A percentile compares a stretch with the other conserved stretches of the same genome.
Evolutionary conservation across 2,329 filamentous ascomycete genomes (phyloP).

Genomic region (Aspergillus spinulosporus): DNA sequence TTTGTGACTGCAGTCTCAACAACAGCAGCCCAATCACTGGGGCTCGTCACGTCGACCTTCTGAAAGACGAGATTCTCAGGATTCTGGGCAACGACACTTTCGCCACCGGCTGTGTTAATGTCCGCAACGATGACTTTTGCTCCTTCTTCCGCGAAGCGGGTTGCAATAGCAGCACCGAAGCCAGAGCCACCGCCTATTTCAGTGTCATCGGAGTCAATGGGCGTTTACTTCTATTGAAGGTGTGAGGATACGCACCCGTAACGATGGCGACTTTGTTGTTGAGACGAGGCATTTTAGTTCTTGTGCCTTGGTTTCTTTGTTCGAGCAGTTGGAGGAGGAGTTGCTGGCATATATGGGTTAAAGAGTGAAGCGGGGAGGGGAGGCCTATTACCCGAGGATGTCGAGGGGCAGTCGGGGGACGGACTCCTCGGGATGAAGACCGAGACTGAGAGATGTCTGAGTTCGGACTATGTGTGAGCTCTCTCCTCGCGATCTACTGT

Average conservation of each 20-base stretch:
- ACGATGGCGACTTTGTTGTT: conserved; percentile 49
- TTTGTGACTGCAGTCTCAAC: conserved; percentile 33
- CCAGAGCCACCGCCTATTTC: conserved; percentile 42
- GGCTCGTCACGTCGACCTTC: conserved; percentile 38
- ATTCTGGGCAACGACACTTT: conserved; percentile 34
- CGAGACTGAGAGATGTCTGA: neutral
- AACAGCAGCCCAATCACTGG: conserved; percentile 35
- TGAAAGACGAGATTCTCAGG: conserved; percentile 34
- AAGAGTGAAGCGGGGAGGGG: neutral
- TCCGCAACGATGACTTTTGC: conserved; percentile 46
- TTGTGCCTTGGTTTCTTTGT: conserved; percentile 10
- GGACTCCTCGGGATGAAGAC: neutral
- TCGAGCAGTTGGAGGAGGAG: neutral
- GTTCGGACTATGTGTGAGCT: too few relatives aligned
- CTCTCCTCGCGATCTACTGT: neutral
- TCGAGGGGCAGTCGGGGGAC: neutral
- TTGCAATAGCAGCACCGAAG: conserved; percentile 45
- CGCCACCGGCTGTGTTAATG: conserved; percentile 40
- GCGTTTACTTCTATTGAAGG: neutral
- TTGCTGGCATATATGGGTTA: neutral
- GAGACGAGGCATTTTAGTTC: conserved; percentile 27
- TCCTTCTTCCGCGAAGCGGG: conserved; percentile 43
- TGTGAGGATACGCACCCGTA: conserved; percentile 36
- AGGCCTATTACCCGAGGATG: conserved; percentile 2
- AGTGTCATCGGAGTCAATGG: neutral